phyloP scores from a whole-genome alignment of 768 basidiomycete genomes.

The Leccinum uliginosum region DNA sequence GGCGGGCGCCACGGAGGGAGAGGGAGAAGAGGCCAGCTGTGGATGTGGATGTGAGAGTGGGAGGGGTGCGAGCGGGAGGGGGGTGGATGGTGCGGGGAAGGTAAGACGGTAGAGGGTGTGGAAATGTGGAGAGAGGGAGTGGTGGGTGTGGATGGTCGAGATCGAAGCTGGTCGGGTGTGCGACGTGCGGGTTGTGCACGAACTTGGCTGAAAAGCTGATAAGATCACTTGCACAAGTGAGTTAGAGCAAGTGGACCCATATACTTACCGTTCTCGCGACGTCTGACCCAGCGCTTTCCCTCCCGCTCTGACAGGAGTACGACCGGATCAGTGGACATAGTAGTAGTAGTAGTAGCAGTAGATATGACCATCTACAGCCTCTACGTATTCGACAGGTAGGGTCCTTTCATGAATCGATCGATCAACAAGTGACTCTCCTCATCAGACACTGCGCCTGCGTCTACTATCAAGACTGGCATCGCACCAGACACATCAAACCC shows the following conservation, averaged over 20 bases:
- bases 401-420: not conserved
- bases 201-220: too few relatives aligned
- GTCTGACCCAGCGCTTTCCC: constrained; percentile 72
- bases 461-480: constrained; percentile 96
- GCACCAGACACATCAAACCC: constrained; percentile 66
- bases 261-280: constrained; percentile 75
- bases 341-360: too few relatives aligned
- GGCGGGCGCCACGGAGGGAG: constrained; percentile 70
- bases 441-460: constrained; percentile 87
- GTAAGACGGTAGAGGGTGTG: constrained; percentile 68
- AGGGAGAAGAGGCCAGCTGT: constrained; percentile 74
- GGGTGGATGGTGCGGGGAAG: constrained; percentile 57
- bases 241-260: too few relatives aligned
- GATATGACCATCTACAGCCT: constrained; percentile 86
- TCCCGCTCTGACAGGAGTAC: constrained; percentile 49
- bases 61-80: constrained; percentile 40
- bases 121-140: constrained; percentile 56
- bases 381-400: constrained; percentile 89
- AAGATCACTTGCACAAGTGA: too few relatives aligned
- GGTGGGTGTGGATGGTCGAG: constrained; percentile 41
- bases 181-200: constrained; percentile 67
- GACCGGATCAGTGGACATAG: not conserved
- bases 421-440: not conserved
- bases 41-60: constrained; percentile 48
- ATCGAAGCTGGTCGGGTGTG: constrained; percentile 57